Conservation (phyloP, 179 eudicot genomes). For the Corrigiola litoralis region DNA sequence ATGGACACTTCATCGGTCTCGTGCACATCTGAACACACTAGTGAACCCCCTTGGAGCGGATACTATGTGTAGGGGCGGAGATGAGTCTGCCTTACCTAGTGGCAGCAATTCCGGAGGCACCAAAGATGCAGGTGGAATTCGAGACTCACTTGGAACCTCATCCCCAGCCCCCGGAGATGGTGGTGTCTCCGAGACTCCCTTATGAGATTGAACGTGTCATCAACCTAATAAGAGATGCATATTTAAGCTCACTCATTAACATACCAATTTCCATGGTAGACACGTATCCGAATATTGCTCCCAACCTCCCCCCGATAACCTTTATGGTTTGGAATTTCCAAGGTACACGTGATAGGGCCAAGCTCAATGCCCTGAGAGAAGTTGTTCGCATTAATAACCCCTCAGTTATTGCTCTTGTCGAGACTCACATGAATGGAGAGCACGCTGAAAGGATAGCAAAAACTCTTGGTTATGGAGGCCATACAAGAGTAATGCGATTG, state of each 20-base stretch:
- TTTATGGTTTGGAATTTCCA: background rate
- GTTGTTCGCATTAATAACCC: background rate
- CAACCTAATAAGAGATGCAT: background rate
- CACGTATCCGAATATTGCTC: background rate
- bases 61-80: too few relatives aligned
- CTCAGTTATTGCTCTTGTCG: background rate
- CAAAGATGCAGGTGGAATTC: too few relatives aligned
- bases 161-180: too few relatives aligned
- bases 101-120: too few relatives aligned
- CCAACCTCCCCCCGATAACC: background rate
- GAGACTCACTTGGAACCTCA: too few relatives aligned
- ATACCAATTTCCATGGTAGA: background rate
- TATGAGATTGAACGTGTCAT: background rate
- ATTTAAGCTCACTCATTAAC: background rate
- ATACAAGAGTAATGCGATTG: background rate
- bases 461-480: background rate
- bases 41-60: too few relatives aligned
- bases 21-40: too few relatives aligned
- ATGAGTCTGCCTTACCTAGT: too few relatives aligned
- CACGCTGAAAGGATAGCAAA: background rate
- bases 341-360: background rate
- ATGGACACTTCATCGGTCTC: too few relatives aligned
- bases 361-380: background rate
- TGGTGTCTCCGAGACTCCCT: too few relatives aligned
- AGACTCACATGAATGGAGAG: background rate